phyloP scores from a whole-genome alignment of 2,329 filamentous ascomycete species.

The Phaeosphaeria sp. region DNA sequence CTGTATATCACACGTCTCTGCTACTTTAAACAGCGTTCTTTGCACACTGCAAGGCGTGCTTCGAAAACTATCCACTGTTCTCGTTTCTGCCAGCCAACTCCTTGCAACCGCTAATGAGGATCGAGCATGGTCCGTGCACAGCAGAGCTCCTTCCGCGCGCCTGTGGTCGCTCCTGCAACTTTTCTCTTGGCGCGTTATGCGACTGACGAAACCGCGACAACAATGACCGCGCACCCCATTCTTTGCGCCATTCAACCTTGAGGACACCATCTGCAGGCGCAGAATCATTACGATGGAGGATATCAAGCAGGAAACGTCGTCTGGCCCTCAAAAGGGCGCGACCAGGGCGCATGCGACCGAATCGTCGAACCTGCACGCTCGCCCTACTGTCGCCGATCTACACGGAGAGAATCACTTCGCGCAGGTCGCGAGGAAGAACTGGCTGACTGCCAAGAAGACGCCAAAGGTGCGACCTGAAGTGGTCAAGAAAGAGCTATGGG shows the following conservation, averaged over 20 bases:
- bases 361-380: conserved; percentile 46
- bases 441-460: conserved; percentile 72
- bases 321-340: conserved; percentile 26
- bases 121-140: neutral
- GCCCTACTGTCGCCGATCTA: conserved; percentile 71
- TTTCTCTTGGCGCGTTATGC: conserved; percentile 40
- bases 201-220: conserved; percentile 27
- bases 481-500: conserved; percentile 88
- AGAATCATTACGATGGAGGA: conserved; percentile 32
- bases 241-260: conserved; percentile 14
- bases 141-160: conserved; percentile 14
- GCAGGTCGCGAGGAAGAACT: conserved; percentile 80
- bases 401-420: conserved; percentile 71
- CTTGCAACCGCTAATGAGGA: too few relatives aligned
- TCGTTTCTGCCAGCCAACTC: too few relatives aligned
- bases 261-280: conserved; percentile 11
- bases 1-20: too few relatives aligned
- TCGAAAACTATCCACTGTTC: too few relatives aligned
- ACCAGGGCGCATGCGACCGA: conserved; percentile 29
- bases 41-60: too few relatives aligned
- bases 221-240: conserved; percentile 32
- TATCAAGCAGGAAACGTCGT: conserved; percentile 21
- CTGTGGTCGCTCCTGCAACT: conserved; percentile 22
- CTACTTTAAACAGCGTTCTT: too few relatives aligned
- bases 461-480: conserved; percentile 79